Evolutionary conservation across 2,329 filamentous ascomycete genomes (phyloP).

Genomic region (Sphaerostilbella broomeana): DNA sequence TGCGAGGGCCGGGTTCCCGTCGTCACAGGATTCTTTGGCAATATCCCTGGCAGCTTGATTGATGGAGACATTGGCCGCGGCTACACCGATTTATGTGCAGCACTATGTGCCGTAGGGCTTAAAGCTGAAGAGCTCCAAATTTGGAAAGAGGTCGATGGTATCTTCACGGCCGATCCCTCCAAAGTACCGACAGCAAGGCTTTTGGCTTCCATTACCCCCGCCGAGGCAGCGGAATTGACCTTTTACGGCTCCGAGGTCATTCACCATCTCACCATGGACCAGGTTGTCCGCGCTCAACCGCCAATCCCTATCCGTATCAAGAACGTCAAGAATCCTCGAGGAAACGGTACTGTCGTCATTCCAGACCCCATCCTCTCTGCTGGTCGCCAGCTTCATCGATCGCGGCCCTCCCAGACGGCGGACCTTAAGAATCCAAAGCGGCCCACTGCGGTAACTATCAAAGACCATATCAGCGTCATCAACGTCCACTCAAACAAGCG

Average conservation of each 20-base stretch:
- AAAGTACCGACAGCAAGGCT: conserved; percentile 91
- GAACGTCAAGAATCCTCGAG: conserved; percentile 81
- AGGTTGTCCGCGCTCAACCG: conserved; percentile 72
- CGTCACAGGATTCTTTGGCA: conserved; percentile 90
- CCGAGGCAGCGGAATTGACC: conserved; percentile 91
- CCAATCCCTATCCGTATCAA: conserved; percentile 84
- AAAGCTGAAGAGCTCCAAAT: conserved; percentile 85
- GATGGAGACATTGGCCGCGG: conserved; percentile 85
- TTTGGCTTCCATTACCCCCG: conserved; percentile 82
- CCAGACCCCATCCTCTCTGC: conserved; percentile 59
- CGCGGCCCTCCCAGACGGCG: conserved; percentile 32
- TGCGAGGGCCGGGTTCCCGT: conserved; percentile 67
- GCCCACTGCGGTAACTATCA: conserved; percentile 90
- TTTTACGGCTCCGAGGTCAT: conserved; percentile 96
- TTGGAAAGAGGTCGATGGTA: conserved; percentile 98
- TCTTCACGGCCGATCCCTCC: conserved; percentile 76
- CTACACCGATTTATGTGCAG: conserved; percentile 94
- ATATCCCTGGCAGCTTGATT: conserved; percentile 82
- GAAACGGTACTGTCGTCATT: conserved; percentile 72
- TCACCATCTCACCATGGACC: conserved; percentile 98
- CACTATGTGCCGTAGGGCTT: conserved; percentile 83
- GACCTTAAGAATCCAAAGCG: conserved; percentile 56
- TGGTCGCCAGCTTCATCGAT: conserved; percentile 53
- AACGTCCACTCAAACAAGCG: conserved; percentile 98
- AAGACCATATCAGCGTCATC: conserved; percentile 92